phyloP scores from a whole-genome alignment of 2,329 filamentous ascomycete species.

The Triangularia setosa region DNA sequence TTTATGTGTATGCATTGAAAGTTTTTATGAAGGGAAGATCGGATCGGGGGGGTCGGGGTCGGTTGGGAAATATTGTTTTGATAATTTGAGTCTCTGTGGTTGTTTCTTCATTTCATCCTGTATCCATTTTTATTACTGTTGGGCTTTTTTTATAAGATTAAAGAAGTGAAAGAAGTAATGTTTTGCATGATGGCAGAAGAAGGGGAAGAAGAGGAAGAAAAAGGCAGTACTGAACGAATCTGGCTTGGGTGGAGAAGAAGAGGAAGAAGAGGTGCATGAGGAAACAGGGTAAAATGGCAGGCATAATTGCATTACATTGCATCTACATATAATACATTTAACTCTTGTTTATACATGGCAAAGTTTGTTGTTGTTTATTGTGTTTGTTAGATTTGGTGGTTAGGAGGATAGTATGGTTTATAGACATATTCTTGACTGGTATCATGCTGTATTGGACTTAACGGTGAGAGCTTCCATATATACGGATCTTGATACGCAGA shows the following conservation, averaged over 20 bases:
- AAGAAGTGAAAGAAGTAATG: not conserved
- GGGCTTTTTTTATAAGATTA: not conserved
- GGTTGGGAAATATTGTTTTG: not conserved
- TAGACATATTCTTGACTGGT: not conserved
- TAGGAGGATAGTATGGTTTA: not conserved
- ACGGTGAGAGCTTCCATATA: no score
- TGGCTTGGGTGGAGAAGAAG: not conserved
- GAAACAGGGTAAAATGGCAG: not conserved
- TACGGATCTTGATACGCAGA: no score
- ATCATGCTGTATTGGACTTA: no score
- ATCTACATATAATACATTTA: not conserved
- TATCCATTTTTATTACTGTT: not conserved
- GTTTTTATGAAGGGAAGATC: not conserved
- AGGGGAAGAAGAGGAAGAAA: not conserved
- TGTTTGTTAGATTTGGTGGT: not conserved
- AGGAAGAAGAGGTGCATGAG: not conserved
- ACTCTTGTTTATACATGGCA: not conserved
- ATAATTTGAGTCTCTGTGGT: not conserved
- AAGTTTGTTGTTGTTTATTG: not conserved
- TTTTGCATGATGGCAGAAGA: not conserved
- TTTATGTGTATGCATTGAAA: not conserved
- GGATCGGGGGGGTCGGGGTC: not conserved
- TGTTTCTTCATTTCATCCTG: not conserved
- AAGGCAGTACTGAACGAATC: not conserved
- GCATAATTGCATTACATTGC: not conserved